Percentiles rank a stretch among this genome's conserved stretches.
phyloP scores from a whole-genome alignment of 176 grass and related monocot species.

The Rhynchospora breviuscula region DNA sequence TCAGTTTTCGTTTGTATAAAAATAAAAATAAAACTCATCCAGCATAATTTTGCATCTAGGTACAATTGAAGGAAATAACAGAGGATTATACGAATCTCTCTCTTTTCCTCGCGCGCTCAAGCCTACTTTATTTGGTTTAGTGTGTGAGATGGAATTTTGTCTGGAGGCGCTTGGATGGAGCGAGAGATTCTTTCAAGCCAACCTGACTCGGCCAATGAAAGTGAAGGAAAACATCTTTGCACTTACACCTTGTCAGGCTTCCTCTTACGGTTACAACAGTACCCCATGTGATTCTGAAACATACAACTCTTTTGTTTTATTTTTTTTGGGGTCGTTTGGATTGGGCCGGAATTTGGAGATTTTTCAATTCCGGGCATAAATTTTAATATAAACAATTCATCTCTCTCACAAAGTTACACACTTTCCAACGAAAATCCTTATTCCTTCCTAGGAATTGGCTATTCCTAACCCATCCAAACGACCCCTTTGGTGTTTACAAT shows the following conservation, averaged over 20 bases:
- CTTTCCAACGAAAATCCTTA: too few relatives aligned
- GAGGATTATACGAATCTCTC: constrained; percentile 3
- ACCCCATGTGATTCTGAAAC: constrained; percentile 9
- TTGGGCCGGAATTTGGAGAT: too few relatives aligned
- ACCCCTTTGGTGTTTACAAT: neutral
- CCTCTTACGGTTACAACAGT: constrained; percentile 2
- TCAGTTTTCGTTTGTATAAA: too few relatives aligned
- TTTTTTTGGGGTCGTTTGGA: too few relatives aligned
- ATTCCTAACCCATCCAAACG: too few relatives aligned
- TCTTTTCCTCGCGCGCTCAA: neutral
- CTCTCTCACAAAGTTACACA: too few relatives aligned
- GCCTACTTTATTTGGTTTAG: constrained; percentile 34
- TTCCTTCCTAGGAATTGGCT: too few relatives aligned
- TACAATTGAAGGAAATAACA: neutral
- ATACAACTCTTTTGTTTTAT: neutral
- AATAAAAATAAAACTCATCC: too few relatives aligned
- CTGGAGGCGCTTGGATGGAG: constrained; percentile 68
- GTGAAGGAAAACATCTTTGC: constrained; percentile 30
- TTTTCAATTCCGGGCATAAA: too few relatives aligned
- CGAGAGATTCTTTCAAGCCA: constrained; percentile 65
- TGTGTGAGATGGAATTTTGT: constrained; percentile 68
- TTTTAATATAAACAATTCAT: too few relatives aligned
- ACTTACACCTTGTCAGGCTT: constrained; percentile 21
- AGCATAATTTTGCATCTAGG: neutral
- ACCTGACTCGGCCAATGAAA: constrained; percentile 40